Base-by-base conservation (phyloP, 1,139 yeast genomes). In the Magnusiomyces suaveolens region DNA sequence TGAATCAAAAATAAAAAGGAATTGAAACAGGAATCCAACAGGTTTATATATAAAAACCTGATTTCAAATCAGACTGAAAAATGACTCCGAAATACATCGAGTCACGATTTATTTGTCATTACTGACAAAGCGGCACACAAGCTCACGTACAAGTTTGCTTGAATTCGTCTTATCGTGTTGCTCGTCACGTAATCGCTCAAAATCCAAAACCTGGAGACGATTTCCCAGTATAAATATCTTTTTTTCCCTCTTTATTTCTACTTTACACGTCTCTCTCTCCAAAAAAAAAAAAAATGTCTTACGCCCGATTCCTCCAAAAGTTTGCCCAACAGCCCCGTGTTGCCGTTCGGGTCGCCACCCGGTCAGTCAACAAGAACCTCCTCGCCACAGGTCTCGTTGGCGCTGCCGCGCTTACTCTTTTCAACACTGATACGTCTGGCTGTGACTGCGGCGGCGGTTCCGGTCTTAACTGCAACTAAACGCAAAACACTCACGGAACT, bases 401-500 rank as follows among this genome's bases (percentile, higher is more conserved):
- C 26, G 49, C 57, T 38, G 56, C 59, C 29, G 33, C 41, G 23
- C 25, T 41, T 18, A 6, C 44, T 18, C 25, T 41, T 20, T 41
- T 21, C 24, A 41, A 41, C 10, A 18, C 23, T 21, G 25, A 41
- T 41, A 6, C 33, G 18, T 41, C 44, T 41, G 44, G 44, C 16
- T 41, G 44, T 16, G 44, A 41, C 6, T 41, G 44, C 16, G 44
- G 44, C 20, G 44, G 44, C 25, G 44, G 44, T 21, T 41, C 44
- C 20, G 44, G 44, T 21, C 44, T 41, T 18, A 41, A 41, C 44
- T 41, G 44, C 44, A 41, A 41, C 16, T 41, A 41, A 21, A 41
- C 16, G 4, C 16, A 41, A 38, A 38, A 29, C 36, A 29, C 6
- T 6, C 36, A 29, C 12, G 36, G 36, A 29, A 29, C 36, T 29